These are phyloP conservation scores for Dittrichia graveolens DNA, from an alignment of 129 eudicot species.

Conservation along the genomic window DNA sequence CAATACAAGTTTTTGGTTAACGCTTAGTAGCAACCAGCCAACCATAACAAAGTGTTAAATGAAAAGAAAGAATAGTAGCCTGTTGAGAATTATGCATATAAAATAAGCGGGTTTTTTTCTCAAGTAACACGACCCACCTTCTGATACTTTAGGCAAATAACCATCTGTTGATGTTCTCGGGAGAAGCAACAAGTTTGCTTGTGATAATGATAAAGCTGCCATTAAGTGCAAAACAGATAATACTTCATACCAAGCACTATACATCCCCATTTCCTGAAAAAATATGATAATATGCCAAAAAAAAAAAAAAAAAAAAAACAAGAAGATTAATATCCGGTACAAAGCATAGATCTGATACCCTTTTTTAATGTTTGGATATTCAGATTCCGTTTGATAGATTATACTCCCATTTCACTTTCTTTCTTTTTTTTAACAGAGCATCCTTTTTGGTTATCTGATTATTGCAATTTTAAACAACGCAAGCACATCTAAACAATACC, in stretches of 20 bases:
- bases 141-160: conserved; percentile 88
- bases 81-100: not conserved
- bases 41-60: no score
- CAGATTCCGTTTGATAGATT: not conserved
- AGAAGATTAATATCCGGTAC: not conserved
- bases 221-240: conserved; percentile 95
- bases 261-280: conserved; percentile 79
- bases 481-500: not conserved
- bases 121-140: conserved; percentile 56
- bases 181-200: conserved; percentile 88
- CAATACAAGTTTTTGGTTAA: conserved; percentile 7
- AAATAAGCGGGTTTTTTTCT: conserved; percentile 1
- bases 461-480: not conserved
- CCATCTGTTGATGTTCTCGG: conserved; percentile 89
- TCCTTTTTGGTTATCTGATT: not conserved
- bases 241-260: conserved; percentile 96
- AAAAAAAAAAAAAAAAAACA: conserved; percentile 3
- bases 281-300: conserved; percentile 1
- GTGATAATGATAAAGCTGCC: conserved; percentile 75
- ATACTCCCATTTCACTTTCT: not conserved
- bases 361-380: not conserved
- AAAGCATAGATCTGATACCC: not conserved
- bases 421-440: not conserved
- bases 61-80: not conserved
- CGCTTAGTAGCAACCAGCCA: no score